phyloP scores from a whole-genome alignment of 768 basidiomycete species.

The Tephrocybe sp. region DNA sequence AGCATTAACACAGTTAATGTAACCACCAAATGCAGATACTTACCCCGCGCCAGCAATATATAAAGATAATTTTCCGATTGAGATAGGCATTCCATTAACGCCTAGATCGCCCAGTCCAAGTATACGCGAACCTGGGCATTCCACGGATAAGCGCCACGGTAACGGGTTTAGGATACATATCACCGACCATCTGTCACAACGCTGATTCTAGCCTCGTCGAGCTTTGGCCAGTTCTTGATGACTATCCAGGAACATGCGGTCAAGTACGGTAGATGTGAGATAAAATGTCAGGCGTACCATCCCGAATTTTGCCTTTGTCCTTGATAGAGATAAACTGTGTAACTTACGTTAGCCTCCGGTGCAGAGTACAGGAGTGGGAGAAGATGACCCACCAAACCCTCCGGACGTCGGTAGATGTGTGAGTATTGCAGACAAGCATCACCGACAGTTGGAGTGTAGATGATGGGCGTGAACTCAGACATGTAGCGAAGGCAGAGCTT shows the following conservation, averaged over 20 bases:
- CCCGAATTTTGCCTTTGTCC: conserved; percentile 79
- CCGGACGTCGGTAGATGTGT: conserved; percentile 72
- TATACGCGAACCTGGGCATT: conserved; percentile 70
- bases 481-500: conserved; percentile 70
- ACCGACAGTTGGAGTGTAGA: conserved; percentile 92
- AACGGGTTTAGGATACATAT: background rate
- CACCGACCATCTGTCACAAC: conserved; percentile 87
- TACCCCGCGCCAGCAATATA: conserved; percentile 91
- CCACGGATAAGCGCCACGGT: conserved; percentile 18
- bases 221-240: conserved; percentile 68
- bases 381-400: conserved; percentile 57
- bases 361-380: conserved; percentile 1
- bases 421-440: conserved; percentile 87
- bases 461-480: conserved; percentile 72
- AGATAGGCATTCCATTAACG: conserved; percentile 84
- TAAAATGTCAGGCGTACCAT: conserved; percentile 28
- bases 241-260: conserved; percentile 34
- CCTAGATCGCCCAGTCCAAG: conserved; percentile 86
- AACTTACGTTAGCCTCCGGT: conserved; percentile 12
- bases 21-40: conserved; percentile 16
- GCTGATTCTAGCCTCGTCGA: conserved; percentile 79
- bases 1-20: background rate
- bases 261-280: background rate
- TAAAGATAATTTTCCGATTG: conserved; percentile 89
- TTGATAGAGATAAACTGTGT: conserved; percentile 72